Percentiles rank a stretch among this genome's conserved stretches.
Evolutionary conservation across 2,329 filamentous ascomycete genomes (phyloP).

Genomic region (Neophaeococcomyces mojaviensis): DNA sequence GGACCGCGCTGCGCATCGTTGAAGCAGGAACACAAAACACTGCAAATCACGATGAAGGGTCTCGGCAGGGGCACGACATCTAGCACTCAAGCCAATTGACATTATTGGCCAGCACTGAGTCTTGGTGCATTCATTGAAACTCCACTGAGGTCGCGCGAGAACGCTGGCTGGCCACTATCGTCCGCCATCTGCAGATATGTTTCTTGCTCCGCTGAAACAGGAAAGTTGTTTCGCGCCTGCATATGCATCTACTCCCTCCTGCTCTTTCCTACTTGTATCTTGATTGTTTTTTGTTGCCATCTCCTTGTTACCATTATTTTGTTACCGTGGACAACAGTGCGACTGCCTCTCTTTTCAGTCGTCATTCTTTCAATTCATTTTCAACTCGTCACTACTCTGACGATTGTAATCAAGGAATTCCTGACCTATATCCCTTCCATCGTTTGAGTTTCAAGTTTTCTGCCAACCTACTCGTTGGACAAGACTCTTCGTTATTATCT

Average conservation of each 20-base stretch:
- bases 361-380: not conserved
- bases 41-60: conserved; percentile 1
- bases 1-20: not conserved
- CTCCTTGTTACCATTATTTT: not conserved
- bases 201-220: no score
- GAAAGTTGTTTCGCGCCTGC: no score
- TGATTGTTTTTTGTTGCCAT: conserved; percentile 4
- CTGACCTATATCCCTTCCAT: not conserved
- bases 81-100: not conserved
- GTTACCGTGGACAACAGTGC: not conserved
- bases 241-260: conserved; percentile 4
- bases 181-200: no score
- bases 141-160: no score
- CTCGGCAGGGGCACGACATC: not conserved
- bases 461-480: conserved; percentile 1
- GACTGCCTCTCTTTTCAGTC: conserved; percentile 11
- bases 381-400: not conserved
- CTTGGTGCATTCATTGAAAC: not conserved
- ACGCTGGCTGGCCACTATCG: no score
- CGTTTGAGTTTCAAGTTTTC: conserved; percentile 2
- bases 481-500: not conserved
- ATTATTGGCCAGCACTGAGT: not conserved
- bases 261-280: not conserved
- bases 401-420: not conserved
- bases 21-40: conserved; percentile 2